Evolutionary conservation across 768 basidiomycete species (phyloP).

Genomic region (Leccinum boreale): DNA sequence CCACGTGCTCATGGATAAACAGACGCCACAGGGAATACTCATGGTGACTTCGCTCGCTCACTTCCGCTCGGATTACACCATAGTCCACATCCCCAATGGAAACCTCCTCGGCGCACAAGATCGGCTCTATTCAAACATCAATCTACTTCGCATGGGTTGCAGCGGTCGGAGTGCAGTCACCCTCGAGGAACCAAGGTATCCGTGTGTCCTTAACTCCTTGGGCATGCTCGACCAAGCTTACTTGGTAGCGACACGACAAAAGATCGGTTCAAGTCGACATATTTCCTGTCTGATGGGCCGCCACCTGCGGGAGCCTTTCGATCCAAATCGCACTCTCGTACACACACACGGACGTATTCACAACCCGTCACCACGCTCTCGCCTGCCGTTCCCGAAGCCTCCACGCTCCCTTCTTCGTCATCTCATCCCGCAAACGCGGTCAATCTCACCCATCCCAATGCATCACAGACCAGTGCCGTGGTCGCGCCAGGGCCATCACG

Average conservation of each 20-base stretch:
- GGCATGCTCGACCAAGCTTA: slow-evolving; percentile 8
- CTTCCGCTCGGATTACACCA: slow-evolving; percentile 85
- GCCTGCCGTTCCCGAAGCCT: slow-evolving; percentile 18
- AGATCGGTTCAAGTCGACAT: slow-evolving; percentile 73
- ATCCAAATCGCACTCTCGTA: slow-evolving; percentile 29
- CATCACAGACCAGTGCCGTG: slow-evolving; percentile 9
- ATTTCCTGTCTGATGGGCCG: slow-evolving; percentile 49
- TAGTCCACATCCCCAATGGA: slow-evolving; percentile 70
- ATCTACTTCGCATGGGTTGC: slow-evolving; percentile 80
- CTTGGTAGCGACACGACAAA: slow-evolving; percentile 67
- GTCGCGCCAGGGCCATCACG: slow-evolving; percentile 16
- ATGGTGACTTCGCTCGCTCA: slow-evolving; percentile 84
- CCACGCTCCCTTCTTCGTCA: slow-evolving; percentile 21
- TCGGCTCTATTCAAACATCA: slow-evolving; percentile 77
- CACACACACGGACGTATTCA: slow-evolving; percentile 28
- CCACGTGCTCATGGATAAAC: slow-evolving; percentile 6
- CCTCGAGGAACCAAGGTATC: slow-evolving; percentile 67
- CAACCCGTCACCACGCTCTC: slow-evolving; percentile 26
- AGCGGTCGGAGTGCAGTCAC: slow-evolving; percentile 76
- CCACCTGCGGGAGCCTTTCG: slow-evolving; percentile 21
- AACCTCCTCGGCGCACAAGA: slow-evolving; percentile 61
- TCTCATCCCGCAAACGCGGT: slow-evolving; percentile 20
- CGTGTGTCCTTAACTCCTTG: slow-evolving; percentile 3
- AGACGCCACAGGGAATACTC: slow-evolving; percentile 66
- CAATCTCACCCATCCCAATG: slow-evolving; percentile 15